These are phyloP conservation scores for Alternaria solani DNA, from an alignment of 2,329 filamentous ascomycete species.

Conservation along the genomic window DNA sequence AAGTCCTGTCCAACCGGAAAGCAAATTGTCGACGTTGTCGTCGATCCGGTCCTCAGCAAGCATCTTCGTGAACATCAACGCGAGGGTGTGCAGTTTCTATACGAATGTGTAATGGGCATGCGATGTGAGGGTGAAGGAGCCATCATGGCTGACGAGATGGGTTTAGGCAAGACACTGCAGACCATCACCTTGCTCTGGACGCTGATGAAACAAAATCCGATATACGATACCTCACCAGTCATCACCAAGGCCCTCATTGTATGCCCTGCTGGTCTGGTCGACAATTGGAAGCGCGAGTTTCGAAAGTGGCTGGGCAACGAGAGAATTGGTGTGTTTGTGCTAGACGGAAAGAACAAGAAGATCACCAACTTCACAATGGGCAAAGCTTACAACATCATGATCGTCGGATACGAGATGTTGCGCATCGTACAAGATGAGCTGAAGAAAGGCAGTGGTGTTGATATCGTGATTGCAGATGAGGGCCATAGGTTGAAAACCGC, in stretches of 20 bases:
- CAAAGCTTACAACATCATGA: constrained; percentile 73
- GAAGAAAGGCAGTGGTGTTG: constrained; percentile 68
- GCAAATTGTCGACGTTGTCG: constrained; percentile 74
- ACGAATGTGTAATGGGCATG: constrained; percentile 80
- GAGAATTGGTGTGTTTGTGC: constrained; percentile 72
- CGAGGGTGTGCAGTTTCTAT: constrained; percentile 74
- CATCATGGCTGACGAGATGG: constrained; percentile 79
- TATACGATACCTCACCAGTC: constrained; percentile 66
- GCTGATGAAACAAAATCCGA: constrained; percentile 73
- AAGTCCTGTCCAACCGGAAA: constrained; percentile 65
- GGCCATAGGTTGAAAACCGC: constrained; percentile 73
- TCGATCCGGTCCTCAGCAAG: constrained; percentile 71
- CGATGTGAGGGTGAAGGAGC: constrained; percentile 71
- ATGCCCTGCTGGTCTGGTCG: constrained; percentile 75
- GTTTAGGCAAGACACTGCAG: constrained; percentile 76
- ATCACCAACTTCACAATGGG: constrained; percentile 74
- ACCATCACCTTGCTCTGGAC: constrained; percentile 78
- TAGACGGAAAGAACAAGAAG: constrained; percentile 64
- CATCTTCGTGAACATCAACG: constrained; percentile 73
- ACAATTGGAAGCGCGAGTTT: constrained; percentile 78
- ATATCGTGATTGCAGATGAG: constrained; percentile 75
- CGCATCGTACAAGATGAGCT: constrained; percentile 71
- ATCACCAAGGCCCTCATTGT: constrained; percentile 76
- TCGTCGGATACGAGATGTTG: constrained; percentile 76
- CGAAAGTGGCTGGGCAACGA: constrained; percentile 77